Conservation (phyloP, 768 basidiomycete genomes). For the Leucosporidium scottii region DNA sequence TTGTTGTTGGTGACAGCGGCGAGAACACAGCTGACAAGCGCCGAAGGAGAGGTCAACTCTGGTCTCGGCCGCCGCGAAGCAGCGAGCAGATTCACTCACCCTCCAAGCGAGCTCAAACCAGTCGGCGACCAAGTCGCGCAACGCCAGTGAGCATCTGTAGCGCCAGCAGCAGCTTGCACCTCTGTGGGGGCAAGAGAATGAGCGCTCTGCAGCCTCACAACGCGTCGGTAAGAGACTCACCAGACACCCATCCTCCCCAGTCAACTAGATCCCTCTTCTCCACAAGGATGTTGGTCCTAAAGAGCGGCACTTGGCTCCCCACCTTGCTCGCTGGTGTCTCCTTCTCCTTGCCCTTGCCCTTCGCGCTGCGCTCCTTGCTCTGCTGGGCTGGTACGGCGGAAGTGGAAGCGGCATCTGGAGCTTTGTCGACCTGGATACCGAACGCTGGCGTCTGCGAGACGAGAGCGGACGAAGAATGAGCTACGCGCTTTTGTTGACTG, state of each 20-base stretch:
- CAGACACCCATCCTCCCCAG: slow-evolving; percentile 13
- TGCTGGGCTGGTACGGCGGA: no score
- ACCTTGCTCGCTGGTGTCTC: neutral
- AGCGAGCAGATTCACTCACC: neutral
- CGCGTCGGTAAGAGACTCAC: neutral
- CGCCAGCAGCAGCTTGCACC: neutral
- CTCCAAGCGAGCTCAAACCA: slow-evolving; percentile 13
- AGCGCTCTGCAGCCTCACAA: neutral
- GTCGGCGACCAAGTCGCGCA: slow-evolving; percentile 12
- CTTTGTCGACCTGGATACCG: slow-evolving; percentile 1
- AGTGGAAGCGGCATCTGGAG: no score
- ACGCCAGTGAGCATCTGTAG: slow-evolving; percentile 7
- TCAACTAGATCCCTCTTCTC: slow-evolving; percentile 13
- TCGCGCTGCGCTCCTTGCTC: neutral
- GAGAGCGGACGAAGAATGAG: no score
- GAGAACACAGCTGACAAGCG: slow-evolving; percentile 13
- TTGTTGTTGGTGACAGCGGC: slow-evolving; percentile 12
- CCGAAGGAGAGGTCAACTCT: neutral
- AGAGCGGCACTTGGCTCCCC: neutral
- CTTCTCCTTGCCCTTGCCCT: slow-evolving; percentile 1
- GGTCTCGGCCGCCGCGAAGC: neutral
- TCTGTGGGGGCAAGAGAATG: neutral
- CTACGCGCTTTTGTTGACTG: no score
- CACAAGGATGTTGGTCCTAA: neutral
- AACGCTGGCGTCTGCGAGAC: neutral